Base-by-base conservation (phyloP, 306 rosid species). In the Argentina anserina region DNA sequence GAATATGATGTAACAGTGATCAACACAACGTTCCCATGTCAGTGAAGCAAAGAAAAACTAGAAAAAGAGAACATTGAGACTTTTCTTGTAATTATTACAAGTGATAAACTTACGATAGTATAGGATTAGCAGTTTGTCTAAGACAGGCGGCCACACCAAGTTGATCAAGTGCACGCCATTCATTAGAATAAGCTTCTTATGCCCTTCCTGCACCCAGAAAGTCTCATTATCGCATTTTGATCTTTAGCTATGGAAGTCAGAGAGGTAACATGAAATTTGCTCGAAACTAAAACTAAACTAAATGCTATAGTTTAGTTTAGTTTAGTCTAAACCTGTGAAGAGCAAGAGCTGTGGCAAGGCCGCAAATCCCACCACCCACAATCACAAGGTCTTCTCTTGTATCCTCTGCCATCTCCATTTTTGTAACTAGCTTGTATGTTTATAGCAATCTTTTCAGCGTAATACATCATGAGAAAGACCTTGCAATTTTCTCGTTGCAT, bases 81-180 rank as follows among this genome's bases (percentile, higher is more conserved):
- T n/a, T n/a, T n/a, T n/a, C n/a, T n/a, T n/a, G n/a, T n/a, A 23
- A 36, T 20, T 1, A 34, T 12, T 12, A 18, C 6, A 14, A 13
- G 36, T 18, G 33, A 23, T 9, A 12, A 53, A 1, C 21, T 53
- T 72, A 72, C 76, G 69, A 60, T 23, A 41, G 59, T 60, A 72
- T 28, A n/a, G 43, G 76, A 43, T 42, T 31, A 28, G 60, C 42
- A 43, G 76, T 72, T 72, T 59, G 33, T 42, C 69, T 42, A 17
- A 68, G 72, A 36, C 7, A 36, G 12, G 41, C 64, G 15, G 71
- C 78, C 65, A 74, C 71, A 36, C 71, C 65, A 37, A 74, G 78
- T n/a, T 74, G 78, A 25, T 65, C 71, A 15, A 74, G 78, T 49
- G 72, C 78, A 50, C 71, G 78, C 78, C 78, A 74, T 6, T 65